phyloP scores from a whole-genome alignment of 78 protist species.

The Planoprotostelium fungivorum region DNA sequence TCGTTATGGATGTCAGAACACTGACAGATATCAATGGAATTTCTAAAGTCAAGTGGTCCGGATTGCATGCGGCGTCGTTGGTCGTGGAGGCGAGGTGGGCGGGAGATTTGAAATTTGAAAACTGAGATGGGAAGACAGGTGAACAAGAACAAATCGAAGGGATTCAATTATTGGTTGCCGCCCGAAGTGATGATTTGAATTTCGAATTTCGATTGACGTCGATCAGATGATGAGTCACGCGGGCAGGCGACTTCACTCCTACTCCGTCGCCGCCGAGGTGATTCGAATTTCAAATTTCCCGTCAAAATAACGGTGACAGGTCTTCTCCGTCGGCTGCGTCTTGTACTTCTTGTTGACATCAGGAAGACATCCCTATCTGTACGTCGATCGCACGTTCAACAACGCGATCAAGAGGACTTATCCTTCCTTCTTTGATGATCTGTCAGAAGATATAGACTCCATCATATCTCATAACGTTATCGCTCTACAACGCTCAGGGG shows the following conservation, averaged over 20 bases:
- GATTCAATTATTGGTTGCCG: neutral
- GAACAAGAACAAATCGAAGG: neutral
- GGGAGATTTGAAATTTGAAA: neutral
- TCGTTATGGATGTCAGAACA: neutral
- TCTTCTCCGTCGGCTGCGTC: neutral
- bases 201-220: neutral
- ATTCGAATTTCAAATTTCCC: neutral
- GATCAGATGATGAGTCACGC: neutral
- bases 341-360: neutral
- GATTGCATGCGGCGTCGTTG: no score
- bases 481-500: neutral
- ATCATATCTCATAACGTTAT: neutral
- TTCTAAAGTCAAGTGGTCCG: no score
- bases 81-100: neutral
- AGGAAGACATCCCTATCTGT: neutral
- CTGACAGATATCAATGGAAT: no score
- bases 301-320: neutral
- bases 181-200: neutral
- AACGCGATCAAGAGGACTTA: no score
- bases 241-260: neutral
- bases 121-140: neutral
- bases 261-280: neutral
- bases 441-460: neutral
- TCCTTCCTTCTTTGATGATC: neutral
- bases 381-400: no score